Conservation (phyloP, 495 filamentous ascomycete genomes). For the Aspergillus heteromorphus region DNA sequence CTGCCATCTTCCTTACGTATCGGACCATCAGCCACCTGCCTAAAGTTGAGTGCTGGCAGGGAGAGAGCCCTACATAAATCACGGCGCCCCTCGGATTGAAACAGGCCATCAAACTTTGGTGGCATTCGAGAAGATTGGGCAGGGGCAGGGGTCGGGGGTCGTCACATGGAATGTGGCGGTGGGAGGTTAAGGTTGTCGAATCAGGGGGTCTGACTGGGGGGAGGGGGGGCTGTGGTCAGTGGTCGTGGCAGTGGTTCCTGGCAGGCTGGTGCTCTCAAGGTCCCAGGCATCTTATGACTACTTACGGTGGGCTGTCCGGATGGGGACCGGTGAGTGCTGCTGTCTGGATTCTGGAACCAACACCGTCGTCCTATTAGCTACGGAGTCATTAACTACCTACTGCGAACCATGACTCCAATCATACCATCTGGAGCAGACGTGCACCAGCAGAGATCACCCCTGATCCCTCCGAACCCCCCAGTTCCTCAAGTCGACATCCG, state of each 20-base stretch:
- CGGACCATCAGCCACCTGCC: not conserved
- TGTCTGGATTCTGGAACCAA: too few species aligned
- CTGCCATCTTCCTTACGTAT: too few species aligned
- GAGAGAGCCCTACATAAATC: not conserved
- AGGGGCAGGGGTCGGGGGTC: not conserved
- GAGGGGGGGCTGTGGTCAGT: too few species aligned
- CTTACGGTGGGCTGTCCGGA: too few species aligned
- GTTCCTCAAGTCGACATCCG: not conserved
- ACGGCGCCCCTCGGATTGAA: not conserved
- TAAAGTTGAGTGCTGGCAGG: not conserved
- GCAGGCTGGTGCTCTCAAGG: too few species aligned
- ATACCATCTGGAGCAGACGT: not conserved
- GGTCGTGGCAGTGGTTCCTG: too few species aligned
- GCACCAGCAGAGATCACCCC: too few species aligned
- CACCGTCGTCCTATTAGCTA: too few species aligned
- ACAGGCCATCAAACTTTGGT: not conserved
- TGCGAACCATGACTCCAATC: too few species aligned
- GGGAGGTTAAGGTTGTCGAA: not conserved
- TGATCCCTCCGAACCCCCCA: constrained; percentile 9
- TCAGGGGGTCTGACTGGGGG: not conserved
- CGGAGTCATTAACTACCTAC: too few species aligned
- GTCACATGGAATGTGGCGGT: constrained; percentile 1
- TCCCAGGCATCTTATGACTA: too few species aligned
- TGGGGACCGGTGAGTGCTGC: too few species aligned
- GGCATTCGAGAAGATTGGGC: not conserved